Evolutionary conservation across 495 filamentous ascomycete species (phyloP), one percentile per base, ranked within the genome.

Genomic region (Neurospora intermedia): DNA sequence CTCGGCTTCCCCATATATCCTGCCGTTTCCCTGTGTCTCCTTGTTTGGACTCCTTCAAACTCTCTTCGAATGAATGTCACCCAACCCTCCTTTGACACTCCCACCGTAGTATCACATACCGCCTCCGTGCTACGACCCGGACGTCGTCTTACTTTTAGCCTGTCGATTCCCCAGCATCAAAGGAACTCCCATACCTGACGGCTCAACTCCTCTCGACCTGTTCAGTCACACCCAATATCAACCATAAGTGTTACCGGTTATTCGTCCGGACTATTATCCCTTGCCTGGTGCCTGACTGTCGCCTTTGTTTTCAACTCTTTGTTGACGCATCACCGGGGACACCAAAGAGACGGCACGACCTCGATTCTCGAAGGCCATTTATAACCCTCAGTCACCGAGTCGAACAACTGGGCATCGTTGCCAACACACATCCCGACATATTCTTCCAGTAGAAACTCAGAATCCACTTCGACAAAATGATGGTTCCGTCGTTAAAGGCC

Each of bases 401-500:
- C 13, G 3, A 62, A 62, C 54, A 7, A 27, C 27, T 35, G 23
- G 54, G 20, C 6, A 8, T 62, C 35, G 54, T 13, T 11, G 13
- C 15, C 54, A 62, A 35, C 16, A 59, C 46, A 31, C 27, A 59
- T 27, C 1, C 13, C 46, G n/a, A 48, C 46, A 48, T 2, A 6
- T 10, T 59, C 0, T 62, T 35, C 54, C 23, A 35, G 27, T 8
- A 62, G 13, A 23, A 31, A 16, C 13, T 62, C 27, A 1, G 2
- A 62, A 62, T 15, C 27, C 2, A 62, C 54, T 8, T 62, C 23
- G 13, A 9, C 42, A 73, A 43, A 7, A 72, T 75, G 75, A 66
- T 75, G 13, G 70, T 70, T 31, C 73, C 72, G 2, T 23, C 69
- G 2, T 40, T 75, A 39, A 70, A 74, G 43, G 70, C 43, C 45